Conservation (phyloP, 1,284 basidiomycete genomes). For the Rhodotorula glutinis region DNA sequence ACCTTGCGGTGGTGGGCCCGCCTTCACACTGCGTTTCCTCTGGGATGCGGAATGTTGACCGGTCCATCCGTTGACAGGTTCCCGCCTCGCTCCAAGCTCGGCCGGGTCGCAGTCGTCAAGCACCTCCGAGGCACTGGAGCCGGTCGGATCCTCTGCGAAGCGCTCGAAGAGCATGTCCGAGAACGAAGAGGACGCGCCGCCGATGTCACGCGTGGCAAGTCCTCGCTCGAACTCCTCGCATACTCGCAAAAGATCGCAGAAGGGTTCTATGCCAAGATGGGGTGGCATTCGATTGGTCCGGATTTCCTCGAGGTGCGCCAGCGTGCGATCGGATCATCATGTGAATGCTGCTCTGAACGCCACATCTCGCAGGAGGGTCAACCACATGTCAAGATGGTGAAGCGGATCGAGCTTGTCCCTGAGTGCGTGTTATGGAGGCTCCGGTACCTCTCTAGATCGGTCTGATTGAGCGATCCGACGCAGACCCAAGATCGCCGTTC, state of each 20-base stretch:
- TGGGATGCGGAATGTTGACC: too few relatives aligned
- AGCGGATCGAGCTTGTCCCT: constrained; percentile 7
- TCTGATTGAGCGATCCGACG: not conserved
- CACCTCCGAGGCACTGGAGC: constrained; percentile 12
- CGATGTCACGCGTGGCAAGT: constrained; percentile 3
- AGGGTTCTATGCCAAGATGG: constrained; percentile 18
- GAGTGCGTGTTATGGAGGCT: not conserved
- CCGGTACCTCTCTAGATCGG: too few relatives aligned
- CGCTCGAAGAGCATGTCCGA: constrained; percentile 11
- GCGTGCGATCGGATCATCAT: not conserved
- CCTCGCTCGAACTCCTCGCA: constrained; percentile 4
- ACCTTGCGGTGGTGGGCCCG: constrained; percentile 12
- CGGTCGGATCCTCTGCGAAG: constrained; percentile 9
- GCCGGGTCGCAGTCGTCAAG: constrained; percentile 18
- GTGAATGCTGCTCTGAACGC: too few relatives aligned
- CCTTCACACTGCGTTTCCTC: not conserved
- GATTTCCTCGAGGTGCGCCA: constrained; percentile 21
- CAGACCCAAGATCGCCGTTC: not conserved
- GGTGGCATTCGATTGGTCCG: constrained; percentile 6
- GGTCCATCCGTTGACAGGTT: constrained; percentile 1
- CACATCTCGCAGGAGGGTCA: constrained; percentile 15
- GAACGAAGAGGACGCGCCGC: constrained; percentile 3
- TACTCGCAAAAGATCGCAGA: constrained; percentile 15
- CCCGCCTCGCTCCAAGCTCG: constrained; percentile 17
- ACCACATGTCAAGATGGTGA: constrained; percentile 21